Evolutionary conservation across 257 asterid species (phyloP).

Genomic region (Echium plantagineum): DNA sequence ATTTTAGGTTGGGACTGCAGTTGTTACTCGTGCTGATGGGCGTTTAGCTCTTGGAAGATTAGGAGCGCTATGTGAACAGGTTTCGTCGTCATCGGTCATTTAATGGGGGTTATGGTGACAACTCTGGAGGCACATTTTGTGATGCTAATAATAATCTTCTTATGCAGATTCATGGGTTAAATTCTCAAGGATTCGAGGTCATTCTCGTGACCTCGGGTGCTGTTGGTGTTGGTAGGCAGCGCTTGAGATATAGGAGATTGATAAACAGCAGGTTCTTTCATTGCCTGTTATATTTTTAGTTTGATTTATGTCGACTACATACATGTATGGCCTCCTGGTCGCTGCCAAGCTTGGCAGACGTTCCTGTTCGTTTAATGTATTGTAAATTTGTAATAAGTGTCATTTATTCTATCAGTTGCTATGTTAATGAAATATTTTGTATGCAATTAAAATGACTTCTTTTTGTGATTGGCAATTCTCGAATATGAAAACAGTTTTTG

Average conservation of each 20-base stretch:
- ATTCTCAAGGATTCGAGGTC: constrained; percentile 75
- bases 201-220: constrained; percentile 97
- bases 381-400: background rate
- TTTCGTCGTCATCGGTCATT: constrained; percentile 10
- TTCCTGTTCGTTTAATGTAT: too few species aligned
- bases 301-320: background rate
- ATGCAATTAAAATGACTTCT: too few species aligned
- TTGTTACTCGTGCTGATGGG: constrained; percentile 63
- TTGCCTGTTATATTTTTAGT: background rate
- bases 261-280: constrained; percentile 67
- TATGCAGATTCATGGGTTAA: constrained; percentile 80
- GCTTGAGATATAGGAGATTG: constrained; percentile 68
- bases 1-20: constrained; percentile 80
- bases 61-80: constrained; percentile 99
- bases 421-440: background rate
- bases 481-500: background rate
- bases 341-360: background rate
- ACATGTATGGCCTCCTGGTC: background rate
- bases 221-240: constrained; percentile 94
- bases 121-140: background rate
- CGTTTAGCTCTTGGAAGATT: constrained; percentile 93
- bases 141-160: constrained; percentile 14
- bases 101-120: background rate
- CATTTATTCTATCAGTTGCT: background rate
- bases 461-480: background rate